These are phyloP conservation scores for Fusarium gaditjirri DNA, from an alignment of 2,329 filamentous ascomycete genomes.

Conservation along the genomic window DNA sequence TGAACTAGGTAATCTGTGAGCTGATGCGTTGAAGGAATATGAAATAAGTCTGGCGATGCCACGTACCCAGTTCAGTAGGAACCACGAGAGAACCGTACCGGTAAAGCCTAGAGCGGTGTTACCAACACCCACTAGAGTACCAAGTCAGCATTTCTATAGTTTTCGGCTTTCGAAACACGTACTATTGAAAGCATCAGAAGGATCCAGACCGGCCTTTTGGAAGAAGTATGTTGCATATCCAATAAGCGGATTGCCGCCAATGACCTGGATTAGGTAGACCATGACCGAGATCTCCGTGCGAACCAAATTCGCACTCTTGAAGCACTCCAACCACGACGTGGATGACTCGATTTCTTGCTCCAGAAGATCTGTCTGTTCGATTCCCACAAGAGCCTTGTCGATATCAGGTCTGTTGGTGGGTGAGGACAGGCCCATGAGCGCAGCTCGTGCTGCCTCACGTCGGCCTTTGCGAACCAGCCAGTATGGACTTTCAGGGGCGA, in stretches of 20 bases:
- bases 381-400: slow-evolving; percentile 66
- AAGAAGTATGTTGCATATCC: slow-evolving; percentile 61
- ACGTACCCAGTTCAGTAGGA: slow-evolving; percentile 36
- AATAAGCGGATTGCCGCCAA: slow-evolving; percentile 52
- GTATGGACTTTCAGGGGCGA: slow-evolving; percentile 51
- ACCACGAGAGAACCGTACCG: slow-evolving; percentile 55
- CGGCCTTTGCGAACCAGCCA: slow-evolving; percentile 45
- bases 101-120: slow-evolving; percentile 54
- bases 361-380: slow-evolving; percentile 65
- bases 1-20: neutral
- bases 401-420: slow-evolving; percentile 56
- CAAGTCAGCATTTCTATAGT: neutral
- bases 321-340: slow-evolving; percentile 57
- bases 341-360: slow-evolving; percentile 54
- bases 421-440: slow-evolving; percentile 42
- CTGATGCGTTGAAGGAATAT: neutral
- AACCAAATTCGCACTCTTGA: slow-evolving; percentile 57
- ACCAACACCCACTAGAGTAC: slow-evolving; percentile 51
- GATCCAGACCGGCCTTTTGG: slow-evolving; percentile 55
- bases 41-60: accelerated
- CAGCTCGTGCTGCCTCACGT: slow-evolving; percentile 41
- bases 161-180: neutral
- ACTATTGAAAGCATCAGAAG: slow-evolving; percentile 48
- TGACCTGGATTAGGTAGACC: slow-evolving; percentile 54
- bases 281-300: slow-evolving; percentile 58